These are phyloP conservation scores for Neurospora tetraspora DNA, from an alignment of 495 filamentous ascomycete species.

Conservation along the genomic window DNA sequence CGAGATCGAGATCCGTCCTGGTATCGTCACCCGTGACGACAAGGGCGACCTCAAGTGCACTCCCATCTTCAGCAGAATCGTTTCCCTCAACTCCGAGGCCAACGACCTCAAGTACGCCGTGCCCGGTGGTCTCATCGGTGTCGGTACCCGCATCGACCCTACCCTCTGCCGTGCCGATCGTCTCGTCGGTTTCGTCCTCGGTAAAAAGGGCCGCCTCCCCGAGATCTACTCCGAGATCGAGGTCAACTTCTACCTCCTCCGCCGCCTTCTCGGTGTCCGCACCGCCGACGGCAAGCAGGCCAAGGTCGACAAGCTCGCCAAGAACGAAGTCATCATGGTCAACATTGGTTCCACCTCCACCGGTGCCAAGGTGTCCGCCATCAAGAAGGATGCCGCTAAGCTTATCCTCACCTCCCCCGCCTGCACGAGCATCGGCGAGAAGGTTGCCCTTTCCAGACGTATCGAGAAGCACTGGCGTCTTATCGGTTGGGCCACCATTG, in stretches of 20 bases:
- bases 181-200: conserved; percentile 95
- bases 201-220: conserved; percentile 80
- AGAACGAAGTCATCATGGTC: conserved; percentile 98
- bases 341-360: conserved; percentile 97
- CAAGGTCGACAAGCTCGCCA: conserved; percentile 93
- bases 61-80: conserved; percentile 89
- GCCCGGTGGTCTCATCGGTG: conserved; percentile 92
- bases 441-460: conserved; percentile 89
- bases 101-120: conserved; percentile 98
- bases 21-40: conserved; percentile 88
- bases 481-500: conserved; percentile 94
- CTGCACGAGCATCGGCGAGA: conserved; percentile 90
- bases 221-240: conserved; percentile 96
- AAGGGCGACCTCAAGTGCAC: conserved; percentile 91
- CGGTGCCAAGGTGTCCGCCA: conserved; percentile 86
- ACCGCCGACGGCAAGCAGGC: conserved; percentile 97
- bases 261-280: conserved; percentile 89
- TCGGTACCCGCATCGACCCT: conserved; percentile 92
- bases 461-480: conserved; percentile 99
- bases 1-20: conserved; percentile 95
- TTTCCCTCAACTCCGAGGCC: conserved; percentile 91
- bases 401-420: conserved; percentile 69
- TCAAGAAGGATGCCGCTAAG: conserved; percentile 95
- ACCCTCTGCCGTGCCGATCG: conserved; percentile 97
- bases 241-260: conserved; percentile 97